Evolutionary conservation across 306 rosid genomes (phyloP), one percentile per base, ranked within the genome.

Genomic region (Cyamopsis tetragonoloba): DNA sequence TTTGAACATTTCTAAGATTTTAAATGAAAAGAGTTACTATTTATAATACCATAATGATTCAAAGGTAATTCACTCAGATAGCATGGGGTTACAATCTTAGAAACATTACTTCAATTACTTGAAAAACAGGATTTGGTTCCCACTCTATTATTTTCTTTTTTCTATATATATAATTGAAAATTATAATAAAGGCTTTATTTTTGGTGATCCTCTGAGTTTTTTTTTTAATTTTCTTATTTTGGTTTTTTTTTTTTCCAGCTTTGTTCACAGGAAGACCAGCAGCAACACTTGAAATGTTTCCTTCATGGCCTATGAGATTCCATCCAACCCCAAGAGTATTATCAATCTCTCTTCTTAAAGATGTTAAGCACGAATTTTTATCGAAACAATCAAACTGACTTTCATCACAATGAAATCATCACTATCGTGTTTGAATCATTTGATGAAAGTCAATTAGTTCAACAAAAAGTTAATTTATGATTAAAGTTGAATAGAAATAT

Each of bases 281-380:
- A 43, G 90, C 97, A 59, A 93, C 99, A 73, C 95, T 93, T 76
- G 99, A 95, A 77, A 95, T 95, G 92, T 95, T 95, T 79, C 99
- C 99, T 76, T 85, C 99, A 19, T 90, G 99, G 97, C 99, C 99
- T 81, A 86, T 88, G 73, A 88, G 95, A 82, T 84, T 80, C 68
- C 98, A 87, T 19, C 95, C 83, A 62, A 76, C 88, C 60, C 77
- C 92, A 64, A 71, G 79, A 76, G 86, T 86, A 81, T 17, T 79
- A 42, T 57, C 72, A 60, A 51, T 71, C 77, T 61, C 50, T 23
- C 64, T 56, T 68, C 71, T 54, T 39, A 81, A 62, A 68, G 15
- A 70, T 70, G 65, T n/a, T n/a, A n/a, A n/a, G n/a, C n/a, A n/a
- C n/a, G n/a, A n/a, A n/a, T n/a, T n/a, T n/a, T n/a, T n/a, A n/a